Percentiles rank a stretch among this genome's conserved stretches.
Evolutionary conservation across 2,329 filamentous ascomycete species (phyloP).

Genomic region (Tolypocladium endophyticum): DNA sequence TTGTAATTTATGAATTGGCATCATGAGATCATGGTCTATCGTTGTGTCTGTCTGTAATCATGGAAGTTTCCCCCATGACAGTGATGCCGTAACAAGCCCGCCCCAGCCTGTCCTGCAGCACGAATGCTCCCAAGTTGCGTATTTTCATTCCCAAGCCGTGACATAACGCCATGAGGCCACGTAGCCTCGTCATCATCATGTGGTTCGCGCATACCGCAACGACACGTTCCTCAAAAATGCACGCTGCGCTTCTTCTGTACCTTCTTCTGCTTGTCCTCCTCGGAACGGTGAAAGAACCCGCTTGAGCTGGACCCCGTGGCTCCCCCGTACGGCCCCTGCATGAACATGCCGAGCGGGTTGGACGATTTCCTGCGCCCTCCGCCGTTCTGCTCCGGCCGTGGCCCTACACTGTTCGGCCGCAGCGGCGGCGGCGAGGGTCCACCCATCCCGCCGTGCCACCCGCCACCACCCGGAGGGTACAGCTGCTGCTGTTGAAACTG

Average conservation of each 20-base stretch:
- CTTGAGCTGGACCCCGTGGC: constrained; percentile 33
- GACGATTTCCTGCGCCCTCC: constrained; percentile 12
- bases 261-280: constrained; percentile 29
- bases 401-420: constrained; percentile 38
- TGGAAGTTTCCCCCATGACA: not conserved
- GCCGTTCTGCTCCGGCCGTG: constrained; percentile 13
- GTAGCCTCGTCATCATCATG: not conserved
- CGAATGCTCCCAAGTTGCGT: not conserved
- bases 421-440: constrained; percentile 15
- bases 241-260: constrained; percentile 37
- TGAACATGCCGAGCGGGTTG: constrained; percentile 15
- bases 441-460: constrained; percentile 7
- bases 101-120: not conserved
- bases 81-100: no score
- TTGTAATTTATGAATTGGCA: not conserved
- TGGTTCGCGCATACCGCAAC: not conserved
- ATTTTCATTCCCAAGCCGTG: not conserved
- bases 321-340: constrained; percentile 21
- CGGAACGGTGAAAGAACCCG: constrained; percentile 28
- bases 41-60: not conserved
- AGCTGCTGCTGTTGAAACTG: constrained; percentile 1
- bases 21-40: not conserved
- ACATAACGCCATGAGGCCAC: not conserved
- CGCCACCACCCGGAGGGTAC: constrained; percentile 5
- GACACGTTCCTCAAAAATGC: constrained; percentile 23